Base-by-base conservation (phyloP, 2,329 filamentous ascomycete species). In the Cytospora piceae region DNA sequence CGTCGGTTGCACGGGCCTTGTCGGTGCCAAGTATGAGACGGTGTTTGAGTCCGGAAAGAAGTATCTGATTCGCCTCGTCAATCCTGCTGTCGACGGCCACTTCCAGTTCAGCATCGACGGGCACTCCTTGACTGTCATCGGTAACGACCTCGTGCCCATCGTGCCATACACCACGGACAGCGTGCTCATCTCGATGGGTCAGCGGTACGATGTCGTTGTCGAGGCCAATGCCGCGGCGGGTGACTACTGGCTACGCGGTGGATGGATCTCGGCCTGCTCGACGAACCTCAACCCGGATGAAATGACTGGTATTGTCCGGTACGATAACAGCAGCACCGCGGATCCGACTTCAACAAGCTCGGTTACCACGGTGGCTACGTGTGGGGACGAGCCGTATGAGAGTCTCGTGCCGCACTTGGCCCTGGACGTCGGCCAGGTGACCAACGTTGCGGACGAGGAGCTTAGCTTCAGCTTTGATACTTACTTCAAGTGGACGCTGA, bases 101-200 rank as follows among this genome's bases (percentile, higher is more conserved):
- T 80, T 79, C 72, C 79, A 79, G 67, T 85, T 86, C 69, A 78
- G 77, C 39, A 84, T 86, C 65, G 84, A 86, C 72, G 81, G 83
- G 59, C 87, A 90, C 72, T 80, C 72, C 0, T 73, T 90, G 69
- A 83, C 78, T 0, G 85, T 90, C 42, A 86, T 90, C 49, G 79
- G 81, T 0, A 77, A 75, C n/a, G 87, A 88, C 66, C 75, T 89
- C 4, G 83, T 89, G 0, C 84, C 86, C 2, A 79, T 90, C 29
- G 70, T 78, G 29, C 86, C 87, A 0, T 89, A 83, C 67, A 74
- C 75, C 0, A 81, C 85, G 0, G 77, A 79, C 0, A 76, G 75
- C 24, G 58, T 87, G 4, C 76, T 77, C 31, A 71, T 85, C 55
- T 77, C 74, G 8, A 81, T 83, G 68, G 81, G 81, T n/a, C 73